Conservation (phyloP, 140 eudicot genomes). For the Cichorium intybus region DNA sequence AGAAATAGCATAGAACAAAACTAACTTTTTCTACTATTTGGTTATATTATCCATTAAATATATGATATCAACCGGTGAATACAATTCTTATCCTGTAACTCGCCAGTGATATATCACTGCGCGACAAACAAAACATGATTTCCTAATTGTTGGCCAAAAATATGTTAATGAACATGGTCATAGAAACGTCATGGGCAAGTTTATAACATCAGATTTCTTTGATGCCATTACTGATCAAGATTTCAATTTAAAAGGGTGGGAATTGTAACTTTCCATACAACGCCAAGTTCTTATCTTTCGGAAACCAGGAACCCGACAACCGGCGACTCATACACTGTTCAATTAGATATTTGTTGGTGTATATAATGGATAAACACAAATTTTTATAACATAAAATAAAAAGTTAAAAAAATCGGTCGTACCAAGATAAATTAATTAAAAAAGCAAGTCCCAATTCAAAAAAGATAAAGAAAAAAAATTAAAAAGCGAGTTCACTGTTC, state of each 20-base stretch:
- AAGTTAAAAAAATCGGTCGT: constrained; percentile 11
- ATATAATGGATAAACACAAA: constrained; percentile 33
- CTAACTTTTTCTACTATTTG: too few relatives aligned
- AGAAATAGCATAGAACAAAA: too few relatives aligned
- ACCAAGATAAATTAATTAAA: constrained; percentile 9
- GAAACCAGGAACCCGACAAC: constrained; percentile 23
- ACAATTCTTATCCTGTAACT: not conserved
- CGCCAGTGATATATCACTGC: not conserved
- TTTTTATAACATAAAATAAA: not conserved
- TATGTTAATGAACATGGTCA: not conserved
- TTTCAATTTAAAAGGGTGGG: not conserved
- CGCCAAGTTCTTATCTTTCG: constrained; percentile 14
- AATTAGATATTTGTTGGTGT: constrained; percentile 27
- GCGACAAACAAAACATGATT: not conserved
- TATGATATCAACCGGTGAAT: too few relatives aligned
- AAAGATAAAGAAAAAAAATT: not conserved
- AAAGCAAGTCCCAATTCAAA: constrained; percentile 4
- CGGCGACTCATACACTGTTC: constrained; percentile 10
- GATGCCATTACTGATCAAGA: not conserved
- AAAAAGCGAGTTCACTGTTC: not conserved
- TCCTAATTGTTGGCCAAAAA: not conserved
- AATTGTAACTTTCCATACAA: constrained; percentile 2
- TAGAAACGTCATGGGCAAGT: not conserved
- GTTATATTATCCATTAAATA: too few relatives aligned
- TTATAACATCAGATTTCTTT: not conserved